Conservation (phyloP, 306 rosid species). For the Biancaea sappan region DNA sequence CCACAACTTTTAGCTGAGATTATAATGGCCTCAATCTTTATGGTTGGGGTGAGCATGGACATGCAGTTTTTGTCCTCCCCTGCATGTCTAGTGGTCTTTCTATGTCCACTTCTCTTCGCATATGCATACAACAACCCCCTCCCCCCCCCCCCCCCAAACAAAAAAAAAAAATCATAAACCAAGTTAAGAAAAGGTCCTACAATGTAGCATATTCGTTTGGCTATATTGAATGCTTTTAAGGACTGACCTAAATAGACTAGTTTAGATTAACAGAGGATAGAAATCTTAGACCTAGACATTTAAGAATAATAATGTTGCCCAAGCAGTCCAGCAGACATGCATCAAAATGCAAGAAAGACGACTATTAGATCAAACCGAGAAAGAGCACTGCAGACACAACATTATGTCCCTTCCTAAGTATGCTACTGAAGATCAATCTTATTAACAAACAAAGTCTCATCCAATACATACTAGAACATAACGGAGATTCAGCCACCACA, state of each 20-base stretch:
- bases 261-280: neutral
- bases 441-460: neutral
- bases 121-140: too few species aligned
- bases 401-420: neutral
- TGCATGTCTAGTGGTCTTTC: neutral
- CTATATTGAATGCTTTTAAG: conserved; percentile 5
- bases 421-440: conserved; percentile 20
- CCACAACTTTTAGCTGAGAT: neutral
- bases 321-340: neutral
- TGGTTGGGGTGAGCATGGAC: neutral
- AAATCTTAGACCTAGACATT: neutral
- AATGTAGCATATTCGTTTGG: conserved; percentile 4
- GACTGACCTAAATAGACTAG: neutral
- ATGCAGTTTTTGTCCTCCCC: neutral
- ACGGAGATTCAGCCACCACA: conserved; percentile 81
- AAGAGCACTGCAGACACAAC: neutral
- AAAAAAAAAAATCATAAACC: neutral
- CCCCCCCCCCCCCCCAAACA: too few species aligned
- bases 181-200: conserved; percentile 16
- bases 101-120: neutral
- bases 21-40: neutral
- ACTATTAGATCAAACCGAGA: conserved; percentile 10
- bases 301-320: conserved; percentile 12
- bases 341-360: neutral
- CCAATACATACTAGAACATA: conserved; percentile 81